Base-by-base conservation (phyloP, 805 yeast genomes). In the Ogataea angusta region DNA sequence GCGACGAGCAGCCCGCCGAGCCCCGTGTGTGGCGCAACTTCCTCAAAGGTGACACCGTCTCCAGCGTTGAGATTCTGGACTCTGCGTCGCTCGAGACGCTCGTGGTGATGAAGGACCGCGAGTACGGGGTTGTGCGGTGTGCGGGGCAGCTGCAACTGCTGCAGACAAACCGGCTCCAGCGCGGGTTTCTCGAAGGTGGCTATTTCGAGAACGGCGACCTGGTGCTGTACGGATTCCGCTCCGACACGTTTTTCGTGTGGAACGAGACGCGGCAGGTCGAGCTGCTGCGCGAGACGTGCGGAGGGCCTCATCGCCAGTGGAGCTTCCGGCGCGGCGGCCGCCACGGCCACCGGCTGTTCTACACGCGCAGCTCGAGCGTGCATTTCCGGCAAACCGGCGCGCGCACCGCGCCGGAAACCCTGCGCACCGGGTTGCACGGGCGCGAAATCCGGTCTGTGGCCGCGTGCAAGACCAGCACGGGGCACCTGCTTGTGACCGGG, bases 271-370 rank as follows among this genome's bases (percentile, higher is more conserved):
- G 72, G 30, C 89, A 85, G 49, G 69, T 72, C 38, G 96, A 89
- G 57, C 58, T 87, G 2, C 67, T 76, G 34, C 75, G 80, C 42
- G 87, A 80, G 46, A 62, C 72, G 10, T 93, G 98, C 61, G 98
- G 98, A 19, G 98, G 98, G 2, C 77, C 93, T 3, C 96, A 90
- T 58, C 72, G 98, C 45, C 75, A 78, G 44, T 93, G 97, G 96
- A 70, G 73, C 24, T 64, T 85, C 18, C 36, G 40, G 22, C 41
- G 2, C 21, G 55, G 5, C 45, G 44, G 16, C 38, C 35, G n/a
- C 37, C 9, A 53, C 4, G 53, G 48, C 10, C 73, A 60, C 48
- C 66, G 72, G 33, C 76, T 87, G 47, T 65, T 71, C 16, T 85
- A 77, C 56, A 77, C 85, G 10, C 78, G 79, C 57, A 73, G 81